phyloP scores from a whole-genome alignment of 805 yeast genomes.

The Ogataea salicorniae region DNA sequence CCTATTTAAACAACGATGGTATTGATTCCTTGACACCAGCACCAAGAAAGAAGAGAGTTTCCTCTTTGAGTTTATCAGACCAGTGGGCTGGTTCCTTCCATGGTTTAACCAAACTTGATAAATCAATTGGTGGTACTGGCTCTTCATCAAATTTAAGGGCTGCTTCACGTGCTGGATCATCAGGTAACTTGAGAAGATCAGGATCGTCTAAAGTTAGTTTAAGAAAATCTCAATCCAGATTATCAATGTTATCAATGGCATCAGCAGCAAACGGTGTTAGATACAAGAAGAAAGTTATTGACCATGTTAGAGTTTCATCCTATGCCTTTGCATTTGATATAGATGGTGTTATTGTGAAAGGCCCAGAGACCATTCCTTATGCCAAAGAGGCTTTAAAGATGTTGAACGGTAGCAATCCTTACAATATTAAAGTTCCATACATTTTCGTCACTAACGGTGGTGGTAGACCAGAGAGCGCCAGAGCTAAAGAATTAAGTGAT shows the following conservation, averaged over 20 bases:
- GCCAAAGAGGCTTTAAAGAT: conserved; percentile 68
- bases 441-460: conserved; percentile 91
- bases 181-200: conserved; percentile 16
- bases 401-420: conserved; percentile 72
- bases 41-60: conserved; percentile 56
- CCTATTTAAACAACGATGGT: conserved; percentile 68
- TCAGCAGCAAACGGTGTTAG: conserved; percentile 34
- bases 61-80: conserved; percentile 64
- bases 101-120: conserved; percentile 19
- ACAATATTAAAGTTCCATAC: conserved; percentile 75
- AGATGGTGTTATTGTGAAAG: conserved; percentile 84
- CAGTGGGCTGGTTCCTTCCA: conserved; percentile 47
- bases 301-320: conserved; percentile 69
- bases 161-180: conserved; percentile 3
- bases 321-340: conserved; percentile 91
- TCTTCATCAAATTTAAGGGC: background rate
- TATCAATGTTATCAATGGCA: conserved; percentile 22
- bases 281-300: conserved; percentile 49
- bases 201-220: conserved; percentile 15
- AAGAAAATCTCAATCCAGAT: conserved; percentile 21
- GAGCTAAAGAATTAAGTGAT: conserved; percentile 66
- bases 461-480: conserved; percentile 71
- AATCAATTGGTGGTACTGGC: conserved; percentile 15
- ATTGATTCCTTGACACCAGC: conserved; percentile 63
- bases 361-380: conserved; percentile 79